phyloP scores from a whole-genome alignment of 2,329 filamentous ascomycete species.

The Huntiella omanensis region DNA sequence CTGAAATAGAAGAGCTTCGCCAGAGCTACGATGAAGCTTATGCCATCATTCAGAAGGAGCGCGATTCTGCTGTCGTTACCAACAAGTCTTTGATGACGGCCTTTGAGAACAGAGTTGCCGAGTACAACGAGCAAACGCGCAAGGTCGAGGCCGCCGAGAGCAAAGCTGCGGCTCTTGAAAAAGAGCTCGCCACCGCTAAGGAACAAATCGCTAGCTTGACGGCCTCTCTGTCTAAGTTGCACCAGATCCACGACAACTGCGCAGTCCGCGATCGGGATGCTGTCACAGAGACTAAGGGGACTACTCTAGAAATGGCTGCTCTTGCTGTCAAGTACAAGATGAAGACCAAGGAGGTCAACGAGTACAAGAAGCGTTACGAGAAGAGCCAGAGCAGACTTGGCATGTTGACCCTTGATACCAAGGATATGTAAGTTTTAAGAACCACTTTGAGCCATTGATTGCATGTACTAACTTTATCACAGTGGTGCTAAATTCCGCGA shows the following conservation, averaged over 20 bases:
- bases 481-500: conserved; percentile 11
- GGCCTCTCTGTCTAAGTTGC: conserved; percentile 1
- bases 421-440: conserved; percentile 9
- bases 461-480: background rate
- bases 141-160: background rate
- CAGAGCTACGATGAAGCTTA: conserved; percentile 1
- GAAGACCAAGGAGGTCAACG: conserved; percentile 10
- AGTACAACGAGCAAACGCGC: conserved; percentile 7
- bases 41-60: conserved; percentile 4
- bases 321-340: conserved; percentile 8
- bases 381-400: conserved; percentile 9
- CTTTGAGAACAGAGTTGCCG: conserved; percentile 8
- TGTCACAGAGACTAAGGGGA: conserved; percentile 2
- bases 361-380: conserved; percentile 10
- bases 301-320: conserved; percentile 7
- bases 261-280: conserved; percentile 7
- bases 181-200: conserved; percentile 3
- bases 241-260: conserved; percentile 5
- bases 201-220: conserved; percentile 3
- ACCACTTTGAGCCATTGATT: background rate
- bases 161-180: background rate
- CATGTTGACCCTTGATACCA: conserved; percentile 10
- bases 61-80: conserved; percentile 8
- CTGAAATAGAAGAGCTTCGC: conserved; percentile 3
- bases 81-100: conserved; percentile 10